These are phyloP conservation scores for Gypsophila paniculata DNA, from an alignment of 179 eudicot genomes.

Conservation along the genomic window DNA sequence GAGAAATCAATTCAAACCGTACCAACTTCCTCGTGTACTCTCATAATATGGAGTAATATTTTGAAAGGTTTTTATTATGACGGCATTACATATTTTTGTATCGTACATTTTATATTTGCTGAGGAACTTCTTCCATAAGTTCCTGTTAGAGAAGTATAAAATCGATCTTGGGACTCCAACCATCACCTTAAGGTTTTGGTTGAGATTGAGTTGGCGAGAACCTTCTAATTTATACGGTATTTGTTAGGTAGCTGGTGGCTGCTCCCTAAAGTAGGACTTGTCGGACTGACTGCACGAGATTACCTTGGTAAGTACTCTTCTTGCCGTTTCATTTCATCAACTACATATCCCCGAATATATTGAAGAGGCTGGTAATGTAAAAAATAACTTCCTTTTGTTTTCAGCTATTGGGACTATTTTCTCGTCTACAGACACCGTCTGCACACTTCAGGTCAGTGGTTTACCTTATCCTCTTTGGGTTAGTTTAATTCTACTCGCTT, in stretches of 20 bases:
- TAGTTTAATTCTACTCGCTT: neutral
- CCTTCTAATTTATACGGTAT: neutral
- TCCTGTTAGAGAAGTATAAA: no score
- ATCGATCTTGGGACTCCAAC: no score
- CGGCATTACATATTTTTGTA: no score
- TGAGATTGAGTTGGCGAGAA: neutral
- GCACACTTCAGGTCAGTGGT: constrained; percentile 83
- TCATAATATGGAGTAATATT: no score
- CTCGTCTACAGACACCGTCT: constrained; percentile 93
- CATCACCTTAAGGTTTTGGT: no score
- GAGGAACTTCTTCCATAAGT: no score
- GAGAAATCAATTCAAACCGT: neutral
- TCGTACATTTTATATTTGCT: no score
- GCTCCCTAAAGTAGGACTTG: constrained; percentile 62
- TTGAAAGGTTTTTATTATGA: no score
- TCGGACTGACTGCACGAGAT: constrained; percentile 58
- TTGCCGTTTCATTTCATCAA: neutral
- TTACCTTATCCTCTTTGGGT: neutral
- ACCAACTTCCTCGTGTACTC: neutral
- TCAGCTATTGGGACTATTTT: constrained; percentile 89
- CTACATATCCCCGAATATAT: neutral
- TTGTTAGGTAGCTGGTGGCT: constrained; percentile 81
- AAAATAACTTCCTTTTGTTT: constrained; percentile 10
- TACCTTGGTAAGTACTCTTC: constrained; percentile 48
- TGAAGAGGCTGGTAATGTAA: neutral